Base-by-base conservation (phyloP, 257 asterid species). In the Cordia subcordata region DNA sequence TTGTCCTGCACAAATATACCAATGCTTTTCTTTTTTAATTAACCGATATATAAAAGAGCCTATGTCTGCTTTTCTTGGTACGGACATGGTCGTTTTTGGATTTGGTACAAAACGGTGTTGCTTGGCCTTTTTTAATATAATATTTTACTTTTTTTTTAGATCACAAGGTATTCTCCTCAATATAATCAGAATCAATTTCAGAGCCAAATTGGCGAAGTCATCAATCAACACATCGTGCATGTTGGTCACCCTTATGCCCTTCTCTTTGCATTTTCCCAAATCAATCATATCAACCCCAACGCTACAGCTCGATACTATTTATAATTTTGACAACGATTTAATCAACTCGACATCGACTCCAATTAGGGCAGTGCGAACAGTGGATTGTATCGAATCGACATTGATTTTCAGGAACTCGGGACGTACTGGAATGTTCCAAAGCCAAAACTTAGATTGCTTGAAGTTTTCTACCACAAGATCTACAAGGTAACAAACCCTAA, bases 161-260 rank as follows among this genome's bases (percentile, higher is more conserved):
- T 91, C 93, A 18, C 93, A 79, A 20, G 85, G 85, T 54, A 91
- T 64, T 66, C 81, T 83, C 80, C 96, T 68, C 50, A 86, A 32
- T 22, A 76, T 83, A 22, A 94, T 84, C 68, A 91, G 60, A 74
- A 81, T 82, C 81, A 91, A 56, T 39, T 84, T 95, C 16, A 88
- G 75, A 11, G 96, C 95, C 59, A 88, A n/a, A 63, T 91, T 95
- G 32, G 96, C 98, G 61, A 85, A 90, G 62, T 91, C 98, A 49
- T 85, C 98, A 8, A 92, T 85, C 72, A 91, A 69, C 61, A 91
- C 96, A 56, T 88, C 94, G 39, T 94, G 98, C 0, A 95, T 90
- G 74, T 81, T 81, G 13, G 95, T 79, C 66, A 90, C 98, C 90
- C 86, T 80, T 70, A 91, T 72, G 53, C 95, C 90, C 77, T 57